A percentile compares a stretch with the other conserved stretches of the same genome.
These are phyloP conservation scores for Solanum rostratum DNA, from an alignment of 257 asterid species.

Conservation along the genomic window DNA sequence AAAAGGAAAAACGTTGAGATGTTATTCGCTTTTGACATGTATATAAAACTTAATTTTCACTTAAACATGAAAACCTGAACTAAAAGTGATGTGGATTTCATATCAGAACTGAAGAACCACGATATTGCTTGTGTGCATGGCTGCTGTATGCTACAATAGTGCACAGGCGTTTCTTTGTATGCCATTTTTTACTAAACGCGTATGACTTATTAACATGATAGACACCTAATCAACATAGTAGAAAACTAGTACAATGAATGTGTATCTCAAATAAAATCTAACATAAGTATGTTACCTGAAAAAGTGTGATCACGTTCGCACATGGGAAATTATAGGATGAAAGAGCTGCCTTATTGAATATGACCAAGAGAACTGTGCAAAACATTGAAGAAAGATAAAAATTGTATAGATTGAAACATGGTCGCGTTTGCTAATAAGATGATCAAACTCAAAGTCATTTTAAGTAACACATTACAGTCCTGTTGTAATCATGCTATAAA, in stretches of 20 bases:
- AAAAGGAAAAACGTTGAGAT: not conserved
- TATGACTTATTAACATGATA: not conserved
- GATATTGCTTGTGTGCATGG: no score
- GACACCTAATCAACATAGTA: not conserved
- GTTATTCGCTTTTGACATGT: not conserved
- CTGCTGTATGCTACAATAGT: no score
- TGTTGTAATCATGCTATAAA: not conserved
- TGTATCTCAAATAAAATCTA: not conserved
- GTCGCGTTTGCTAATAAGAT: not conserved
- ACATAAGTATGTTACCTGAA: slow-evolving; percentile 8
- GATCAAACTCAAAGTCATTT: not conserved
- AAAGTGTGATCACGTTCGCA: slow-evolving; percentile 12
- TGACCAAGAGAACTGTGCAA: slow-evolving; percentile 8
- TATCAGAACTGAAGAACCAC: not conserved
- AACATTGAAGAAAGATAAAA: not conserved
- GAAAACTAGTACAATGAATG: no score
- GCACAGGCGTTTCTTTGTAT: no score
- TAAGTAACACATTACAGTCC: not conserved
- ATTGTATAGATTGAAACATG: not conserved
- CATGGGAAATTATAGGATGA: slow-evolving; percentile 13
- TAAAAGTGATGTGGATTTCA: not conserved
- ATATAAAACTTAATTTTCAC: not conserved
- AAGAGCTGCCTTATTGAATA: slow-evolving; percentile 17
- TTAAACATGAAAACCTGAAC: not conserved
- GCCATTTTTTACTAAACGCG: no score